A percentile compares a stretch with the other conserved stretches of the same genome.
Evolutionary conservation across 176 grass and related monocot genomes (phyloP).

Genomic region (Musa schizocarpa): DNA sequence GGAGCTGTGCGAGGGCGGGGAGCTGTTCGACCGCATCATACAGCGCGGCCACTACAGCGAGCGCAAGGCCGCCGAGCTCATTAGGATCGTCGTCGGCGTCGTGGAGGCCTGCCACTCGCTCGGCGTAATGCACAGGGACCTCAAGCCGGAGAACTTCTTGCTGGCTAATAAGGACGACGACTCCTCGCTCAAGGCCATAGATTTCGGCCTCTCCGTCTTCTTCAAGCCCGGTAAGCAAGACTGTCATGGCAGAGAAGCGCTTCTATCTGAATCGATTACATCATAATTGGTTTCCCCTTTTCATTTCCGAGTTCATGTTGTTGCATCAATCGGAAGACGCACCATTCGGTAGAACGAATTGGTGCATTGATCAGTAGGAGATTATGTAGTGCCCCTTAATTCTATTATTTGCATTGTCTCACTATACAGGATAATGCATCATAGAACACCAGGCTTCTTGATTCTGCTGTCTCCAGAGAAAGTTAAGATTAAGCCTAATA

Average conservation of each 20-base stretch:
- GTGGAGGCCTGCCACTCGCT: conserved; percentile 71
- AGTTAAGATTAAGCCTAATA: too few relatives aligned
- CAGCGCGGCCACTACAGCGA: conserved; percentile 57
- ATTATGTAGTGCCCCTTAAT: too few relatives aligned
- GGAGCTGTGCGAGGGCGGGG: conserved; percentile 26
- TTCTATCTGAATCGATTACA: too few relatives aligned
- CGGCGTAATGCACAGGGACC: conserved; percentile 61
- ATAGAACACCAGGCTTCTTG: too few relatives aligned
- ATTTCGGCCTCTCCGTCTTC: conserved; percentile 72
- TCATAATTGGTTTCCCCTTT: neutral
- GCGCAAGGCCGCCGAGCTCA: conserved; percentile 50
- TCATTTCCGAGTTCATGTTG: too few relatives aligned
- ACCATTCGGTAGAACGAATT: too few relatives aligned
- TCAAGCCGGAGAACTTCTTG: conserved; percentile 68
- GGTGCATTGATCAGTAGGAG: too few relatives aligned
- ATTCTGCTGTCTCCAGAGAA: too few relatives aligned
- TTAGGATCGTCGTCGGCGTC: conserved; percentile 51
- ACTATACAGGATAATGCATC: too few relatives aligned
- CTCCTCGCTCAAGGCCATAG: conserved; percentile 55
- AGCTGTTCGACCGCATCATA: conserved; percentile 30
- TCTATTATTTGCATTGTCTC: too few relatives aligned
- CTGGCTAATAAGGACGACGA: conserved; percentile 21
- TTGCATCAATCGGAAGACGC: too few relatives aligned
- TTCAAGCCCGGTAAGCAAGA: conserved; percentile 43
- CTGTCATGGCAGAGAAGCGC: too few relatives aligned